These are phyloP conservation scores for Ogataea kodamae DNA, from an alignment of 805 yeast species.

Conservation along the genomic window DNA sequence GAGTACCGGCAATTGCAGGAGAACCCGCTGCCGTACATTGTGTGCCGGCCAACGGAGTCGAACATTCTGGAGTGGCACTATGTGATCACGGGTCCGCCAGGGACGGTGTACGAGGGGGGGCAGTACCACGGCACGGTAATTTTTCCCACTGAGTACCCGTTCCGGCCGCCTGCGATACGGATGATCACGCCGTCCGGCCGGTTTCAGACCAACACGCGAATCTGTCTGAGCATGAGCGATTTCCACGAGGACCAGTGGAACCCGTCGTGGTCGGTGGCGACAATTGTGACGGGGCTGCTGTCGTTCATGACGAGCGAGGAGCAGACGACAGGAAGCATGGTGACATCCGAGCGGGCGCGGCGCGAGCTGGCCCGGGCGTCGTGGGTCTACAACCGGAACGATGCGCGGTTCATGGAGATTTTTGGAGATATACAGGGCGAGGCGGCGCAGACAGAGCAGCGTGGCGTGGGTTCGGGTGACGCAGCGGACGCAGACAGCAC, in stretches of 20 bases:
- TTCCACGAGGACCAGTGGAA: conserved; percentile 95
- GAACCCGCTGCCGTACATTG: conserved; percentile 80
- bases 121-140: conserved; percentile 86
- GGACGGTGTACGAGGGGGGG: conserved; percentile 81
- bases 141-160: conserved; percentile 84
- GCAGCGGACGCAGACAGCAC: conserved; percentile 2
- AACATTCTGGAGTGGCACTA: conserved; percentile 94
- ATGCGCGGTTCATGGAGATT: conserved; percentile 51
- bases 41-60: conserved; percentile 81
- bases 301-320: conserved; percentile 93
- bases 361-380: conserved; percentile 56
- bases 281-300: conserved; percentile 80
- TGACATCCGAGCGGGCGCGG: conserved; percentile 58
- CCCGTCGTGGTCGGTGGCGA: conserved; percentile 92
- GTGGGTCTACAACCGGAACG: conserved; percentile 54
- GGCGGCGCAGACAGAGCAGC: conserved; percentile 18
- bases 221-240: conserved; percentile 91
- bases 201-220: conserved; percentile 72
- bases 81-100: conserved; percentile 86
- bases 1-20: conserved; percentile 77
- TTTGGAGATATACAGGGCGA: conserved; percentile 56
- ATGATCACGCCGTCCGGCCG: conserved; percentile 91
- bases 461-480: background rate
- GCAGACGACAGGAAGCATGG: conserved; percentile 77
- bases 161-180: conserved; percentile 85